Conservation (phyloP, 2,329 filamentous ascomycete genomes). For the Penicillium thymicola region DNA sequence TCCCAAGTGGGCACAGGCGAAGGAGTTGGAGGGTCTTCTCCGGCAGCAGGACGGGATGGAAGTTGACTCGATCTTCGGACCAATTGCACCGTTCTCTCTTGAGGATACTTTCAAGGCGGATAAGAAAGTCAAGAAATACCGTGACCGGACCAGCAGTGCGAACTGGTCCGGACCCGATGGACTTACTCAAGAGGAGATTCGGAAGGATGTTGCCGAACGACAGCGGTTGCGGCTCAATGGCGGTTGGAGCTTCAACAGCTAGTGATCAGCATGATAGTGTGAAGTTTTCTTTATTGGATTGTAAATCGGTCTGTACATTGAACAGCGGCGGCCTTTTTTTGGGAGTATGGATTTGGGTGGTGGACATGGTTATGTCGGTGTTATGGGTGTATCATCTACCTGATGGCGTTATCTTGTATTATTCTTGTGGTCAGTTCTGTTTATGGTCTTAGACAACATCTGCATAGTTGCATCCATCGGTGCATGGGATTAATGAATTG, state of each 20-base stretch:
- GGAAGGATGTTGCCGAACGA: slow-evolving; percentile 72
- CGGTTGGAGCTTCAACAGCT: slow-evolving; percentile 67
- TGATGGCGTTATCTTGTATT: slow-evolving; percentile 15
- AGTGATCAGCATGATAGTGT: background rate
- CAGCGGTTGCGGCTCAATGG: slow-evolving; percentile 78
- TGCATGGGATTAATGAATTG: slow-evolving; percentile 16
- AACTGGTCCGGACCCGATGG: slow-evolving; percentile 84
- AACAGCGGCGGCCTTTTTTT: slow-evolving; percentile 6
- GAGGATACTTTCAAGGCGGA: slow-evolving; percentile 94
- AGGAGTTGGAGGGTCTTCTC: slow-evolving; percentile 72
- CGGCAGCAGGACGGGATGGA: slow-evolving; percentile 70
- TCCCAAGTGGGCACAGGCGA: slow-evolving; percentile 84
- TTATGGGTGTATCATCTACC: slow-evolving; percentile 9
- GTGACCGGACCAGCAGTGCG: slow-evolving; percentile 86
- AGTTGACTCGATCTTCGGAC: slow-evolving; percentile 87
- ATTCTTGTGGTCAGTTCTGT: slow-evolving; percentile 1
- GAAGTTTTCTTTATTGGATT: background rate
- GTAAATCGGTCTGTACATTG: slow-evolving; percentile 6
- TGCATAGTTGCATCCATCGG: slow-evolving; percentile 16
- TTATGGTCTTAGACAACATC: slow-evolving; percentile 11
- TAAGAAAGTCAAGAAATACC: slow-evolving; percentile 84
- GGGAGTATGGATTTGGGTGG: background rate
- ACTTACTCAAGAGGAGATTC: slow-evolving; percentile 83
- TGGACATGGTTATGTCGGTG: slow-evolving; percentile 11
- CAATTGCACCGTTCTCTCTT: slow-evolving; percentile 83